A percentile compares a stretch with the other conserved stretches of the same genome.
Evolutionary conservation across 2,329 filamentous ascomycete genomes (phyloP).

Genomic region (Claviceps spartinae): DNA sequence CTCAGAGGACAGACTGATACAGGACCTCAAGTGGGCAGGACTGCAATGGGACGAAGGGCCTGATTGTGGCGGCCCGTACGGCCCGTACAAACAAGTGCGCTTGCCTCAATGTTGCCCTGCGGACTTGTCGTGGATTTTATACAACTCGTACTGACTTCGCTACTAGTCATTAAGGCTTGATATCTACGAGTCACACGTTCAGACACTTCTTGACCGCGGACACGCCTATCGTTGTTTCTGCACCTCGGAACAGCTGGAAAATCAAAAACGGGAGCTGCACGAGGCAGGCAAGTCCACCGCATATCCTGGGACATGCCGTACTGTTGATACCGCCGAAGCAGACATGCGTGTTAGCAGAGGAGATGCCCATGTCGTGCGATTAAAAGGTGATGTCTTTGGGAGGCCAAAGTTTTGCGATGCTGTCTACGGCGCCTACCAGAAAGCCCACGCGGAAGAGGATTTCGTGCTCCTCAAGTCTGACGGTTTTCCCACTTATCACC

Average conservation of each 20-base stretch:
- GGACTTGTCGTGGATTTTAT: too few species aligned
- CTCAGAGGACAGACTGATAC: slow-evolving; percentile 63
- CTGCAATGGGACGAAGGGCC: slow-evolving; percentile 93
- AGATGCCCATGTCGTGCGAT: slow-evolving; percentile 63
- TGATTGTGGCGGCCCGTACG: slow-evolving; percentile 63
- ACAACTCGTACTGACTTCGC: not conserved
- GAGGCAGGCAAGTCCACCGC: slow-evolving; percentile 29
- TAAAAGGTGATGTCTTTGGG: slow-evolving; percentile 43
- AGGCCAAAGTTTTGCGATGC: slow-evolving; percentile 60
- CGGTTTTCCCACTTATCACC: slow-evolving; percentile 87
- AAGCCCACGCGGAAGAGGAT: slow-evolving; percentile 51
- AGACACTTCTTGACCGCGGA: slow-evolving; percentile 53
- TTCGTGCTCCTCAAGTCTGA: slow-evolving; percentile 86
- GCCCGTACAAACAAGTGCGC: slow-evolving; percentile 70
- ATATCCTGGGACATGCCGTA: slow-evolving; percentile 55
- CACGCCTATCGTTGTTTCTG: slow-evolving; percentile 94
- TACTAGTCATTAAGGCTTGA: slow-evolving; percentile 61
- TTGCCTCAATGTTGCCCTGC: not conserved
- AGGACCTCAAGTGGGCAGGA: slow-evolving; percentile 79
- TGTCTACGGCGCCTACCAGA: slow-evolving; percentile 59
- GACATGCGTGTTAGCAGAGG: slow-evolving; percentile 54
- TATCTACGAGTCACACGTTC: slow-evolving; percentile 58
- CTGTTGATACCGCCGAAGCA: slow-evolving; percentile 53
- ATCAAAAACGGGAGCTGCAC: slow-evolving; percentile 49
- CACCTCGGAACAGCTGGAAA: slow-evolving; percentile 53